Evolutionary conservation across 768 basidiomycete species (phyloP).

Genomic region (Cubamyces lactineus): DNA sequence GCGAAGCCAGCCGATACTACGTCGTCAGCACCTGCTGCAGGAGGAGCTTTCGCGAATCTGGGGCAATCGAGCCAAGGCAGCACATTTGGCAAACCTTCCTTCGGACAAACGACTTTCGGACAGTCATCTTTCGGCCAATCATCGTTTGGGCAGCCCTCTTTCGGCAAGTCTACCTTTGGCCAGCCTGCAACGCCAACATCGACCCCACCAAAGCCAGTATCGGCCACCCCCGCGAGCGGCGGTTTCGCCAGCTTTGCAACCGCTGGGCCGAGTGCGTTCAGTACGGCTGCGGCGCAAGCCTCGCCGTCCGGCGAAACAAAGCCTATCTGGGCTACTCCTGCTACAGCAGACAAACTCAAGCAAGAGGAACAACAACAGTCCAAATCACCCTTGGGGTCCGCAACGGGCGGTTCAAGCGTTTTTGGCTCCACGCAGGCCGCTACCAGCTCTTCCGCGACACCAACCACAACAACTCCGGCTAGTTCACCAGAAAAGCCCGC

Average conservation of each 20-base stretch:
- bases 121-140: slow-evolving; percentile 6
- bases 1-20: neutral
- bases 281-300: slow-evolving; percentile 1
- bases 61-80: slow-evolving; percentile 9
- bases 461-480: slow-evolving; percentile 1
- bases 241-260: slow-evolving; percentile 15
- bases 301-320: slow-evolving; percentile 8
- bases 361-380: neutral
- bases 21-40: neutral
- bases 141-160: neutral
- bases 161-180: slow-evolving; percentile 28
- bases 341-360: slow-evolving; percentile 9
- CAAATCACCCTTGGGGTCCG: slow-evolving; percentile 3
- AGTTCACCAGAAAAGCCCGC: slow-evolving; percentile 11
- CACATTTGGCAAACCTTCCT: slow-evolving; percentile 8
- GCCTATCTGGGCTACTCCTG: slow-evolving; percentile 5
- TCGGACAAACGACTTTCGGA: slow-evolving; percentile 29
- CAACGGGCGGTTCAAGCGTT: neutral
- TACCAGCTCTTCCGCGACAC: neutral
- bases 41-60: slow-evolving; percentile 6
- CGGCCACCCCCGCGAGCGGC: slow-evolving; percentile 4
- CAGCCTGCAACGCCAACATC: slow-evolving; percentile 16
- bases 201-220: slow-evolving; percentile 1
- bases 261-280: slow-evolving; percentile 11
- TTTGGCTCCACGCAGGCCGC: neutral